Percentiles rank a stretch among this genome's conserved stretches.
Evolutionary conservation across 805 yeast species (phyloP).

Genomic region (Lachancea dasiensis): DNA sequence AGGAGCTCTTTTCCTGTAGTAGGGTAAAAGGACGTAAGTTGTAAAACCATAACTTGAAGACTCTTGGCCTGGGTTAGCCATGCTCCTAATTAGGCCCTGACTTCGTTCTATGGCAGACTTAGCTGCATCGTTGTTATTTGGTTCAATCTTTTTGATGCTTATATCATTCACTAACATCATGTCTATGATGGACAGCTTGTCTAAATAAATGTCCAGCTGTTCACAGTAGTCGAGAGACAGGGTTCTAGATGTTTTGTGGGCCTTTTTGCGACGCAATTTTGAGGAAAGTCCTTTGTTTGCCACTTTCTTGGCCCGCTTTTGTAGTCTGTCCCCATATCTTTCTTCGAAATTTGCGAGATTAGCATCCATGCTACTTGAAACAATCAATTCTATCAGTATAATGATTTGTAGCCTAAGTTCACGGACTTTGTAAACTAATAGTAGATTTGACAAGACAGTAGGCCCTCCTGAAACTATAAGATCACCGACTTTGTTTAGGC

Average conservation of each 20-base stretch:
- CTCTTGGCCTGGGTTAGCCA: conserved; percentile 30
- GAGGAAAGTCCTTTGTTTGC: conserved; percentile 18
- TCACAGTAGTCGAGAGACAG: conserved; percentile 25
- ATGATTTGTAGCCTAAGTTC: conserved; percentile 54
- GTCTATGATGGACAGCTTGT: conserved; percentile 51
- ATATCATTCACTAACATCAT: conserved; percentile 36
- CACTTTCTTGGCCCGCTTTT: conserved; percentile 30
- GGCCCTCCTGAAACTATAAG: background rate
- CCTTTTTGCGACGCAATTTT: conserved; percentile 15
- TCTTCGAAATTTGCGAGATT: conserved; percentile 33
- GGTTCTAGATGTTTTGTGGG: conserved; percentile 22
- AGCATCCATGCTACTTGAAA: conserved; percentile 29
- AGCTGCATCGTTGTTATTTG: background rate
- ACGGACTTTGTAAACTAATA: conserved; percentile 42
- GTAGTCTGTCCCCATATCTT: conserved; percentile 19
- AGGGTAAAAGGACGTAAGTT: conserved; percentile 48
- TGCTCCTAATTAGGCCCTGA: conserved; percentile 21
- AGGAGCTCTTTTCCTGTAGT: conserved; percentile 45
- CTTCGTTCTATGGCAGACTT: conserved; percentile 7
- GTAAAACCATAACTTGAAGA: conserved; percentile 42
- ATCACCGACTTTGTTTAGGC: conserved; percentile 11
- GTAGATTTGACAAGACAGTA: conserved; percentile 23
- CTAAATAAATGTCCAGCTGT: conserved; percentile 41
- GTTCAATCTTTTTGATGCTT: conserved; percentile 12
- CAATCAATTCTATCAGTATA: conserved; percentile 41